A percentile compares a stretch with the other conserved stretches of the same genome.
Conservation (phyloP, 495 filamentous ascomycete genomes). For the Tuber brumale region DNA sequence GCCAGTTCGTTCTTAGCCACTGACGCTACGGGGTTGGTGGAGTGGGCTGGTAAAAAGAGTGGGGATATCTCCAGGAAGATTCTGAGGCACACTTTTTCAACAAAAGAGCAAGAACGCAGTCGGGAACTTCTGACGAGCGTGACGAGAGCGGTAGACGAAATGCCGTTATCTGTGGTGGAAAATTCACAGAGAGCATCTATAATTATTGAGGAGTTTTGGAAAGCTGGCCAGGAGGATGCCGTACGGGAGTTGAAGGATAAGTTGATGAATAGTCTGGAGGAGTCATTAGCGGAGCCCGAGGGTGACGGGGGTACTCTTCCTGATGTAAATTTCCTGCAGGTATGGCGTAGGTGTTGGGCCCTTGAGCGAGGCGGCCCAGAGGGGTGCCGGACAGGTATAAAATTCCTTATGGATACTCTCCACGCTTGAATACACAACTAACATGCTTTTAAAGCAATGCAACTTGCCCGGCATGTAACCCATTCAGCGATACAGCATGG, state of each 20-base stretch:
- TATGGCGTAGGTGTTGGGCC: slow-evolving; percentile 33
- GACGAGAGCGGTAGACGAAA: neutral
- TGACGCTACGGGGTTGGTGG: slow-evolving; percentile 18
- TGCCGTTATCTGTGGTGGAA: slow-evolving; percentile 9
- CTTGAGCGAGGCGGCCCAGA: slow-evolving; percentile 15
- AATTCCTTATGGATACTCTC: neutral
- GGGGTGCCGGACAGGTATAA: neutral
- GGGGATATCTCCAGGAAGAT: slow-evolving; percentile 11
- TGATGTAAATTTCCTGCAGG: slow-evolving; percentile 8
- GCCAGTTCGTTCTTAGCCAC: slow-evolving; percentile 32
- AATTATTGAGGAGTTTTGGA: slow-evolving; percentile 37
- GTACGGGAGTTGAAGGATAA: slow-evolving; percentile 7
- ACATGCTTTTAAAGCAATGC: neutral
- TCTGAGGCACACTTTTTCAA: slow-evolving; percentile 21
- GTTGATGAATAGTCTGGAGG: slow-evolving; percentile 5
- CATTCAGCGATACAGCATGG: neutral
- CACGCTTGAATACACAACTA: neutral
- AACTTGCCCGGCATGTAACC: neutral
- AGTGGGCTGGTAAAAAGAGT: slow-evolving; percentile 11
- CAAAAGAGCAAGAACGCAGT: slow-evolving; percentile 27
- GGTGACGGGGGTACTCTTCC: neutral
- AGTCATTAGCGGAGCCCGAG: neutral
- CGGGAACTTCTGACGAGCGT: slow-evolving; percentile 15
- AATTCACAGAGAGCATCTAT: slow-evolving; percentile 2
- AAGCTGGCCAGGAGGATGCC: slow-evolving; percentile 5